phyloP scores from a whole-genome alignment of 306 rosid species.

The Cucumis melo region DNA sequence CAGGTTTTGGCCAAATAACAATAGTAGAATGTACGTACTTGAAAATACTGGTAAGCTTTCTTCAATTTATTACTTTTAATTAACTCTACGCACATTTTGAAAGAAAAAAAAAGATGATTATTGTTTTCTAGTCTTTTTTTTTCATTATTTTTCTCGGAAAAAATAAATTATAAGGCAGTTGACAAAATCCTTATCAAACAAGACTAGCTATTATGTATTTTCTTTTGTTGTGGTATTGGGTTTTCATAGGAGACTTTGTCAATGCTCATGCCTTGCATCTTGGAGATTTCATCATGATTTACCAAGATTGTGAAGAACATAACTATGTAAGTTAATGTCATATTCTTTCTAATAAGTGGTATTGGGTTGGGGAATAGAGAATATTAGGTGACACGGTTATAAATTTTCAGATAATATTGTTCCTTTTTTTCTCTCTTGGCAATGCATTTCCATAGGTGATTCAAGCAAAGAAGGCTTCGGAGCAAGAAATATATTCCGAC shows the following conservation, averaged over 20 bases:
- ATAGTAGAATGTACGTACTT: constrained; percentile 93
- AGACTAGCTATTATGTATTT: too few relatives aligned
- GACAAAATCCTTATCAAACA: too few relatives aligned
- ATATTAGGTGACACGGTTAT: too few relatives aligned
- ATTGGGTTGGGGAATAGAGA: too few relatives aligned
- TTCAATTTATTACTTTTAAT: background rate
- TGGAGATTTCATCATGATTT: constrained; percentile 75
- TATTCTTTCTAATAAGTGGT: background rate
- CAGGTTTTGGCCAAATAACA: constrained; percentile 97
- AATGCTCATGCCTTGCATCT: constrained; percentile 47
- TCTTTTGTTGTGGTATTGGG: background rate
- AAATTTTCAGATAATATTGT: too few relatives aligned
- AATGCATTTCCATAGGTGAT: constrained; percentile 30
- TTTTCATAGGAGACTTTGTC: constrained; percentile 66
- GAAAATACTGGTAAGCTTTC: constrained; percentile 72
- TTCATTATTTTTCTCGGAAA: too few relatives aligned
- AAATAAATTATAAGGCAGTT: too few relatives aligned
- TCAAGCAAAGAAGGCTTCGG: constrained; percentile 43
- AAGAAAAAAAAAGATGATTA: too few relatives aligned
- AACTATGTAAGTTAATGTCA: constrained; percentile 33
- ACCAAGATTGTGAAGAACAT: constrained; percentile 37
- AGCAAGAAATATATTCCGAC: constrained; percentile 24
- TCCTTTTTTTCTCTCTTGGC: background rate
- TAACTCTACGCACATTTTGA: too few relatives aligned
- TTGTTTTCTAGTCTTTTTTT: too few relatives aligned